Conservation (phyloP, 331 rosid species). For the Erythrophleum ivorense region DNA sequence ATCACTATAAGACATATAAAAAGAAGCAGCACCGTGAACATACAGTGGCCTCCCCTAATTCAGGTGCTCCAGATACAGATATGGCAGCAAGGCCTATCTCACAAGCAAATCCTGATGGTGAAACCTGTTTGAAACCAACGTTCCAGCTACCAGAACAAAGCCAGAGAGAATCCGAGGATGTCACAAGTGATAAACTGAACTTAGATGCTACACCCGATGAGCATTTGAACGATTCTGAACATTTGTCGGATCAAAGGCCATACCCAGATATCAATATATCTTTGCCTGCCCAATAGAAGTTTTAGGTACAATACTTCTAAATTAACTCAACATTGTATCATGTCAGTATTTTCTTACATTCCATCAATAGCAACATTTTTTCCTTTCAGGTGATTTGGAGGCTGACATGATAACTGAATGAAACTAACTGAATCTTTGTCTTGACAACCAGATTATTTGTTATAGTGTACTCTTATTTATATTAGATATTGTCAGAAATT, state of each 20-base stretch:
- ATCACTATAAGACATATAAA: constrained; percentile 42
- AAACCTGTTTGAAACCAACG: not conserved
- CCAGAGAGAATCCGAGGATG: not conserved
- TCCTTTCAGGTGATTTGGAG: constrained; percentile 16
- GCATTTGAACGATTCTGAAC: constrained; percentile 46
- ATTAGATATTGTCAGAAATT: not conserved
- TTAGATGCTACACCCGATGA: constrained; percentile 14
- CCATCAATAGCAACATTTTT: not conserved
- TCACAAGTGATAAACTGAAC: constrained; percentile 31
- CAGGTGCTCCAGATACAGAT: constrained; percentile 34
- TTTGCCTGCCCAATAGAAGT: constrained; percentile 13
- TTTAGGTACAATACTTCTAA: constrained; percentile 3
- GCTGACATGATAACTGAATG: constrained; percentile 6
- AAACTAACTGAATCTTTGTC: constrained; percentile 17
- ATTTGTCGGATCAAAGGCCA: not conserved
- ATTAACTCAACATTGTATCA: not conserved
- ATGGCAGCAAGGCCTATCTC: constrained; percentile 33
- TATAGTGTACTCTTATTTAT: not conserved
- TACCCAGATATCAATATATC: constrained; percentile 28
- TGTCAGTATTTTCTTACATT: not conserved
- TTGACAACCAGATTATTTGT: constrained; percentile 26
- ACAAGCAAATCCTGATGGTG: not conserved
- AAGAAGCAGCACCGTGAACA: constrained; percentile 51
- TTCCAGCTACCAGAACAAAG: constrained; percentile 31
- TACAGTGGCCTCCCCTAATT: constrained; percentile 29